Evolutionary conservation across 2,329 filamentous ascomycete genomes (phyloP).

Genomic region (Cladophialophora immunda): DNA sequence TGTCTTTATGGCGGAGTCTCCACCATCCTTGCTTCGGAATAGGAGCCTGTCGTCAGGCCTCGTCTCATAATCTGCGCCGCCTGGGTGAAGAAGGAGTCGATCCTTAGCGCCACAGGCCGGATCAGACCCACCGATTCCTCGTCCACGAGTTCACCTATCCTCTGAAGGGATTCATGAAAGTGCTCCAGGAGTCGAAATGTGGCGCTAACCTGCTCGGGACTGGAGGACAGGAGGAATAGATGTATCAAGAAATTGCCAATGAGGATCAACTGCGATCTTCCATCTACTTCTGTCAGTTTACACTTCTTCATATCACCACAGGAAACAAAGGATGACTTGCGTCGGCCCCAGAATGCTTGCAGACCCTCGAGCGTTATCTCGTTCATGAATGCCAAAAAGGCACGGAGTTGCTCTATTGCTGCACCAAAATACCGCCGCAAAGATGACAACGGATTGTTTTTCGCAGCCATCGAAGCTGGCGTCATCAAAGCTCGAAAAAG

Average conservation of each 20-base stretch:
- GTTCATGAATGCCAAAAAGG: slow-evolving; percentile 50
- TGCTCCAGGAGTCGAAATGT: slow-evolving; percentile 40
- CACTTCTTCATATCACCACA: background rate
- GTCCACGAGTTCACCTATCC: slow-evolving; percentile 36
- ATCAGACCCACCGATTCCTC: slow-evolving; percentile 38
- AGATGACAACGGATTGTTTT: slow-evolving; percentile 49
- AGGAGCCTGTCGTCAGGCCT: slow-evolving; percentile 20
- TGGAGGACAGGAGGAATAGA: slow-evolving; percentile 56
- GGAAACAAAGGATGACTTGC: slow-evolving; percentile 46
- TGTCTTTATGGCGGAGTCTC: slow-evolving; percentile 6
- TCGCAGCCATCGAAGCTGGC: slow-evolving; percentile 55
- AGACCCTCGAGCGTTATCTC: slow-evolving; percentile 45
- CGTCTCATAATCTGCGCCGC: slow-evolving; percentile 38
- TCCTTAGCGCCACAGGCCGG: slow-evolving; percentile 41
- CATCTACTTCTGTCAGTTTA: slow-evolving; percentile 40
- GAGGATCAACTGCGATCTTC: slow-evolving; percentile 57
- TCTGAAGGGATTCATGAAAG: slow-evolving; percentile 41
- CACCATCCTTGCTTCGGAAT: slow-evolving; percentile 9
- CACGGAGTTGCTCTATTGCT: slow-evolving; percentile 35
- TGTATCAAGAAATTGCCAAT: slow-evolving; percentile 61
- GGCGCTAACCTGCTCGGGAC: slow-evolving; percentile 40
- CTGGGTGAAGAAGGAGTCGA: slow-evolving; percentile 42
- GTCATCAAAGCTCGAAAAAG: slow-evolving; percentile 57
- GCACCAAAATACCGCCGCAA: slow-evolving; percentile 39
- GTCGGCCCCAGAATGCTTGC: slow-evolving; percentile 56